Conservation (phyloP, 805 yeast genomes). For the Candida glaebosa region DNA sequence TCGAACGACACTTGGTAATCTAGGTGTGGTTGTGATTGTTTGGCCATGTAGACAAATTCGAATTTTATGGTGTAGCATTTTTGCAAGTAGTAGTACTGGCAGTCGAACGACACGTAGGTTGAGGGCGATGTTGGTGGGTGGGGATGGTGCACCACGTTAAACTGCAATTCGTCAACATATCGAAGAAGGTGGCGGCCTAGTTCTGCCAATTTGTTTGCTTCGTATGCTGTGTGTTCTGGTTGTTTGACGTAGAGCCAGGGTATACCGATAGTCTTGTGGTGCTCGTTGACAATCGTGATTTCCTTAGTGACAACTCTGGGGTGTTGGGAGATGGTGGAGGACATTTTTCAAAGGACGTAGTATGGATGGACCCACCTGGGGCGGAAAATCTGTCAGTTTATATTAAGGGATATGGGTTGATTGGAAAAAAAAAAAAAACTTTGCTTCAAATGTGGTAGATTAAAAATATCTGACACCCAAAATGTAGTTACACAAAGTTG, state of each 20-base stretch:
- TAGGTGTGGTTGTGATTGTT: background rate
- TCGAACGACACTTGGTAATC: conserved; percentile 2
- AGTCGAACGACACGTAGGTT: background rate
- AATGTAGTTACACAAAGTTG: too few species aligned
- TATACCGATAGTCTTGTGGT: background rate
- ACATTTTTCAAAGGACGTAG: too few species aligned
- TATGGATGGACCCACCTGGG: too few species aligned
- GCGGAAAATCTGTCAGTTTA: too few species aligned
- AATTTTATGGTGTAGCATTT: background rate
- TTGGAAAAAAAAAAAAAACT: too few species aligned
- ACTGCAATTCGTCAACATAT: background rate
- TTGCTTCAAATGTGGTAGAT: too few species aligned
- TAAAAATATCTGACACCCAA: too few species aligned
- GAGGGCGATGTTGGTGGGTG: background rate
- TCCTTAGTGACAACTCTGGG: background rate
- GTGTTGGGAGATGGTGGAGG: too few species aligned
- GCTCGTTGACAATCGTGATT: background rate
- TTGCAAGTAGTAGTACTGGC: background rate
- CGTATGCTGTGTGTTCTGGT: background rate
- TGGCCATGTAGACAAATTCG: conserved; percentile 1
- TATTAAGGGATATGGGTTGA: too few species aligned
- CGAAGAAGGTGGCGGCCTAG: background rate
- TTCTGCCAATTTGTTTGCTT: background rate
- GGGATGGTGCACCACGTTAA: background rate
- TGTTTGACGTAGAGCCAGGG: background rate